phyloP scores from a whole-genome alignment of 2,329 filamentous ascomycete species.

The Trichoderma lentiforme region DNA sequence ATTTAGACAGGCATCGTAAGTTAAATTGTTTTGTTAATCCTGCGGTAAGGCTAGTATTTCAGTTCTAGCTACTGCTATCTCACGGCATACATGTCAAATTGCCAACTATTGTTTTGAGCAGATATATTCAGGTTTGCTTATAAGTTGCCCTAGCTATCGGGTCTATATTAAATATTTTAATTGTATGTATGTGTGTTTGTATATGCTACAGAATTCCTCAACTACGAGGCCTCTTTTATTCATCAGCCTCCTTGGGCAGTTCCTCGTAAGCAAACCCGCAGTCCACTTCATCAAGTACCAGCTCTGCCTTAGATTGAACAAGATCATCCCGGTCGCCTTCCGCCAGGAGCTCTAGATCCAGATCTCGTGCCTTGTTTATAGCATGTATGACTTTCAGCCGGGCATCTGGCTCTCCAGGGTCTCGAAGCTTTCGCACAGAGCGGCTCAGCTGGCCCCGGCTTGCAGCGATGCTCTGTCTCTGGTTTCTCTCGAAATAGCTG shows the following conservation, averaged over 20 bases:
- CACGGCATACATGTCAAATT: not conserved
- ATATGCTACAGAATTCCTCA: not conserved
- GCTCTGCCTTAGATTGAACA: slow-evolving; percentile 26
- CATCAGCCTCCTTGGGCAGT: slow-evolving; percentile 10
- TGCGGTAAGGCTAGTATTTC: not conserved
- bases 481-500: slow-evolving; percentile 40
- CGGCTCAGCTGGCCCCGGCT: slow-evolving; percentile 26
- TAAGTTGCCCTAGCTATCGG: not conserved
- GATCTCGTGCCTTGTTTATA: slow-evolving; percentile 29
- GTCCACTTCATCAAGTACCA: slow-evolving; percentile 32
- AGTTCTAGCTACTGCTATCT: not conserved
- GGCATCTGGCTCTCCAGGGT: slow-evolving; percentile 18
- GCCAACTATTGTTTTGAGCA: not conserved
- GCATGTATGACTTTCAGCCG: slow-evolving; percentile 22
- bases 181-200: not conserved
- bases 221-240: not conserved
- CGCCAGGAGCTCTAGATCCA: slow-evolving; percentile 27
- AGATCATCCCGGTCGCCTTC: slow-evolving; percentile 21
- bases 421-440: slow-evolving; percentile 28
- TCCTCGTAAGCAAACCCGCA: slow-evolving; percentile 37
- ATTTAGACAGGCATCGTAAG: not conserved
- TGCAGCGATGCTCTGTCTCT: slow-evolving; percentile 40
- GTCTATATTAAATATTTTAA: not conserved
- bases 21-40: no score
- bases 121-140: not conserved